Percentiles rank a stretch among this genome's conserved stretches.
These are phyloP conservation scores for Leishmania major DNA, from an alignment of 208 protist genomes.

Conservation along the genomic window DNA sequence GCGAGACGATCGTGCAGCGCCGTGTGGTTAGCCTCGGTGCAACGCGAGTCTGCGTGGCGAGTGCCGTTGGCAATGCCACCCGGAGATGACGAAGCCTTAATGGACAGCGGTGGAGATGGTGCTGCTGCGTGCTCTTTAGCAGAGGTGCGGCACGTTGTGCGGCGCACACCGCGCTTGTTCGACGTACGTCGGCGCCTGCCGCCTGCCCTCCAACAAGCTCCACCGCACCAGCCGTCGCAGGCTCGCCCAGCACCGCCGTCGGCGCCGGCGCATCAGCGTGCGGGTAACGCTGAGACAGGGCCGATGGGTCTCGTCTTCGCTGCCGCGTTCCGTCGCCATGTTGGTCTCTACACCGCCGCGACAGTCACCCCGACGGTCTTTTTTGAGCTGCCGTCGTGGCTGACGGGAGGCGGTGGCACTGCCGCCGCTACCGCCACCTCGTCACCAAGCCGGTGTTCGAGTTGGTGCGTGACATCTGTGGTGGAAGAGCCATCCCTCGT, in stretches of 20 bases:
- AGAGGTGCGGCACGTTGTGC: neutral
- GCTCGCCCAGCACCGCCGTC: neutral
- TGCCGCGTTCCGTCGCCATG: constrained; percentile 15
- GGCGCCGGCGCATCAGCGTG: neutral
- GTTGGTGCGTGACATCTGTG: constrained; percentile 21
- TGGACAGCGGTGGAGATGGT: neutral
- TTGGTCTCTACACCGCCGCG: constrained; percentile 22
- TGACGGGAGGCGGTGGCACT: neutral
- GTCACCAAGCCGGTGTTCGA: neutral
- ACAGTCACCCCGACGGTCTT: constrained; percentile 19
- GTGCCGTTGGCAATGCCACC: constrained; percentile 27
- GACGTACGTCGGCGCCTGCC: constrained; percentile 14
- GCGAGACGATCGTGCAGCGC: neutral
- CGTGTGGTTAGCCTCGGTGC: constrained; percentile 35
- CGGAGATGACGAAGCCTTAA: constrained; percentile 2
- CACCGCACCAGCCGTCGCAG: neutral
- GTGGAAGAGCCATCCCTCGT: constrained; percentile 13
- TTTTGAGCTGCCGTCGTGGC: constrained; percentile 15
- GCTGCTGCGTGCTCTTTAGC: neutral
- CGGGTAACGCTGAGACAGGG: neutral
- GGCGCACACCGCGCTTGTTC: constrained; percentile 15
- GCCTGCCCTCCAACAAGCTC: neutral
- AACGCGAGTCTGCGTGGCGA: constrained; percentile 28
- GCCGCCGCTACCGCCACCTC: neutral
- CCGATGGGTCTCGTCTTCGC: constrained; percentile 22